phyloP scores from a whole-genome alignment of 2,329 filamentous ascomycete genomes.

The Sporothrix phasma region DNA sequence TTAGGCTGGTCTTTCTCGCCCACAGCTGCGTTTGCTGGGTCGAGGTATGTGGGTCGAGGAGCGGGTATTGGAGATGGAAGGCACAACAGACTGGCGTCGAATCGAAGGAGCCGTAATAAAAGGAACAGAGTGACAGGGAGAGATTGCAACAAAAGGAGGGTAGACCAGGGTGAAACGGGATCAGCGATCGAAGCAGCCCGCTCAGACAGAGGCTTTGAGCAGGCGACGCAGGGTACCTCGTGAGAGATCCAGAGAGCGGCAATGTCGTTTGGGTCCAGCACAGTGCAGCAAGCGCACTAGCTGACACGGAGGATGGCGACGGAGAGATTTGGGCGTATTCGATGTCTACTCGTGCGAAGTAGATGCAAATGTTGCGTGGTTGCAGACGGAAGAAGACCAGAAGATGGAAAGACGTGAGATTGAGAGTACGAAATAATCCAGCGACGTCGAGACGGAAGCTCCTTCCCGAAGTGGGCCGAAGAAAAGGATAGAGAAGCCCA shows the following conservation, averaged over 20 bases:
- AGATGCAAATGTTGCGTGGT: background rate
- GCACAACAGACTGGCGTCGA: background rate
- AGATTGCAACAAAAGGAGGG: constrained; percentile 19
- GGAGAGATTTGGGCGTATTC: background rate
- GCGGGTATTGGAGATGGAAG: constrained; percentile 8
- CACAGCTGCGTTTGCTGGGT: constrained; percentile 1
- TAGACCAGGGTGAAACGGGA: constrained; percentile 16
- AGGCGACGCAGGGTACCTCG: background rate
- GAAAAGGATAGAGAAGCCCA: background rate
- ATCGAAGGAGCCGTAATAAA: background rate
- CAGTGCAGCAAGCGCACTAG: background rate
- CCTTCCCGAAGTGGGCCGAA: constrained; percentile 10
- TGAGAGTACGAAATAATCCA: background rate
- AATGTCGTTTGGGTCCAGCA: background rate
- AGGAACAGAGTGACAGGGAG: constrained; percentile 11
- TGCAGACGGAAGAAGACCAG: background rate
- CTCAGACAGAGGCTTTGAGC: background rate
- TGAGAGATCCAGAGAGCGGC: background rate
- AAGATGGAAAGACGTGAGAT: background rate
- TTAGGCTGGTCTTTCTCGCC: background rate
- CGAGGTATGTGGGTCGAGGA: constrained; percentile 13
- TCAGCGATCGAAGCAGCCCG: constrained; percentile 10
- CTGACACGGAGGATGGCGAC: background rate
- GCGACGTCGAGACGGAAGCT: background rate
- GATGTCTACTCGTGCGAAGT: too few species aligned